Evolutionary conservation across 352 stramenopile genomes (phyloP).

Genomic region (Blastocystis sp.): DNA sequence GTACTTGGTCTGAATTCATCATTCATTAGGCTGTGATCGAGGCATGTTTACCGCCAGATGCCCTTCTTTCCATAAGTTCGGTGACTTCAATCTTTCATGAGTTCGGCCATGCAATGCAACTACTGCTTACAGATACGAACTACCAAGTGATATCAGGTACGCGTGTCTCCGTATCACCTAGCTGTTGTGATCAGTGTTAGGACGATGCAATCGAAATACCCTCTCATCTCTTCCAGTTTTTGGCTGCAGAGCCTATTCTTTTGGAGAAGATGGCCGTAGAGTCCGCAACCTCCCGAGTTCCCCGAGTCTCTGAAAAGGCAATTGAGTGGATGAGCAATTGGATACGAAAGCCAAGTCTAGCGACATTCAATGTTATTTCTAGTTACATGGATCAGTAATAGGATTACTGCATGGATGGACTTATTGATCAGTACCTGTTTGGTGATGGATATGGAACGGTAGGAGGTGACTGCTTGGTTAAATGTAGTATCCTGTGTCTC

Average conservation of each 20-base stretch:
- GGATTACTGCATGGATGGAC: neutral
- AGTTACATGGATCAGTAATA: neutral
- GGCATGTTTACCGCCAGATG: neutral
- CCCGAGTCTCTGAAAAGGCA: neutral
- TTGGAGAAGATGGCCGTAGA: neutral
- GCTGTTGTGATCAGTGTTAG: neutral
- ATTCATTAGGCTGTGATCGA: conserved; percentile 6
- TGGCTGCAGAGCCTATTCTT: neutral
- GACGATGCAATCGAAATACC: conserved; percentile 20
- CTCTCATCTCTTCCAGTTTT: conserved; percentile 30
- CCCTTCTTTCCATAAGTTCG: neutral
- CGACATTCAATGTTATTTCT: neutral
- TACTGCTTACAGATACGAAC: conserved; percentile 49
- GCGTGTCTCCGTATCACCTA: neutral
- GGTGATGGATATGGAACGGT: neutral
- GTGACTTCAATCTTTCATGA: conserved; percentile 17
- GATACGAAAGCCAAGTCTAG: neutral
- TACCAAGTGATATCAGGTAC: conserved; percentile 23
- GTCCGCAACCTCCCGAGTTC: neutral
- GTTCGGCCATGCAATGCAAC: conserved; percentile 47
- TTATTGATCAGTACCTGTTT: conserved; percentile 23
- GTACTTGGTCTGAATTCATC: neutral
- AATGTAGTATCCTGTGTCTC: neutral
- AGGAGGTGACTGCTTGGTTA: neutral
- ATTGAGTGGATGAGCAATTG: neutral